Evolutionary conservation across 176 grass and related monocot genomes (phyloP), one percentile per base, ranked within the genome.

Genomic region (Phragmites australis): DNA sequence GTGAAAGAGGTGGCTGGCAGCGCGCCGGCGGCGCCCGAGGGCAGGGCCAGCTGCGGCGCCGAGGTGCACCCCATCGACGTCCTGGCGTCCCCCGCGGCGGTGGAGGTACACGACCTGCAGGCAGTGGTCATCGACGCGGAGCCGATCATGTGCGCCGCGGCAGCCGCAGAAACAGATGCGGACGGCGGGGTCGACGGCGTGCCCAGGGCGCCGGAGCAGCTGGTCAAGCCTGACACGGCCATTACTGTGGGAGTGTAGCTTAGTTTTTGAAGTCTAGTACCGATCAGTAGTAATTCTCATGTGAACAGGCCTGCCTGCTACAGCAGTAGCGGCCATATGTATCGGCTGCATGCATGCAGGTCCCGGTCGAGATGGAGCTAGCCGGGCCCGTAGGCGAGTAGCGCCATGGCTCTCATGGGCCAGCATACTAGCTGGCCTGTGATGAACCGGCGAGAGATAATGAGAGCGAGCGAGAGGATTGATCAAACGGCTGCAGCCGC

Each of bases 31-130:
- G 43, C 69, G 7, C 51, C 31, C 32, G 78, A 87, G 54, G 81
- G 68, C 22, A 51, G 75, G 43, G 21, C 31, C 32, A 84, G 76
- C 81, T 88, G 87, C 76, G 69, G 64, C 71, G 88, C 78, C 1
- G 89, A 87, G 70, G 87, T 94, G 37, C 82, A 94, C 82, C 84
- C 93, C 62, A 87, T 92, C 17, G 81, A 83, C 45, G 74, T 74
- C 42, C 76, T 72, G 12, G 19, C 46, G 12, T 8, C 18, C 9
- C 62, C 62, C 3, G 27, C 15, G 29, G 29, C 1, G 27, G 40
- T 13, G 40, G 19, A 11, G 22, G 25, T 14, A 2, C 23, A 15
- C 43, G 23, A 17, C 13, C 27, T 7, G 16, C 15, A 8, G 17
- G 47, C 16, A 14, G 68, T 55, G 21, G 51, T 40, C 72, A 75